These are phyloP conservation scores for Geotrichum europaeum DNA, from an alignment of 1,139 yeast genomes.

Conservation along the genomic window DNA sequence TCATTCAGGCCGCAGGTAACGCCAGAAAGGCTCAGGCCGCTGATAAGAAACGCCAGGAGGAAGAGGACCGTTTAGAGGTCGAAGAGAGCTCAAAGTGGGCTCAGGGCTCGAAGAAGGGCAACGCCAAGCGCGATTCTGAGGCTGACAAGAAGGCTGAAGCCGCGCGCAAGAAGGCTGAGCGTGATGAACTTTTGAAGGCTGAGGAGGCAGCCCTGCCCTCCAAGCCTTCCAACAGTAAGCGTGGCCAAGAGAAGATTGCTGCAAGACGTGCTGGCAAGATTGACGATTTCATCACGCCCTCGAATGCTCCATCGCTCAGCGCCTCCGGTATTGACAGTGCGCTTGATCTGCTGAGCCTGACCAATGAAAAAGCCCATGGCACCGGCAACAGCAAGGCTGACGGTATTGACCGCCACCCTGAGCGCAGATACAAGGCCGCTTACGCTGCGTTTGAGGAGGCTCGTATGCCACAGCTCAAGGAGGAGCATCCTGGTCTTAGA, in stretches of 20 bases:
- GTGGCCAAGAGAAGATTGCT: constrained; percentile 70
- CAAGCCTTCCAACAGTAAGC: constrained; percentile 52
- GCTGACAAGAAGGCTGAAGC: constrained; percentile 39
- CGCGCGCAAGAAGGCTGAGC: constrained; percentile 39
- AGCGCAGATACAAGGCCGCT: constrained; percentile 83
- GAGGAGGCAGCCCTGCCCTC: constrained; percentile 61
- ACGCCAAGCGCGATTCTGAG: constrained; percentile 58
- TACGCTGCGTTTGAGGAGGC: constrained; percentile 63
- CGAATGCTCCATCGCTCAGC: constrained; percentile 43
- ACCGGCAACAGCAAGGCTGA: constrained; percentile 46
- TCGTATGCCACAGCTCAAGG: constrained; percentile 65
- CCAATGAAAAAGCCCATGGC: constrained; percentile 21
- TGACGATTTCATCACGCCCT: constrained; percentile 40
- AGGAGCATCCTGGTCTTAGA: constrained; percentile 76
- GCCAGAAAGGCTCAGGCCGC: constrained; percentile 68
- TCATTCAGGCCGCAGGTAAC: constrained; percentile 52
- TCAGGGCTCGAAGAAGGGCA: constrained; percentile 64
- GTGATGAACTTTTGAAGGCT: constrained; percentile 45
- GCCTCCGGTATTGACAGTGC: constrained; percentile 79
- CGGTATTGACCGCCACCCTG: constrained; percentile 81
- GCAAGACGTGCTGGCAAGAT: constrained; percentile 58
- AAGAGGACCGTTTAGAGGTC: constrained; percentile 43
- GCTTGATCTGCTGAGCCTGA: constrained; percentile 64
- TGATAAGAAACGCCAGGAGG: constrained; percentile 53
- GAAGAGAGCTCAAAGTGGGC: constrained; percentile 65